These are phyloP conservation scores for Aspergillus chevalieri DNA, from an alignment of 2,329 filamentous ascomycete species.

Conservation along the genomic window DNA sequence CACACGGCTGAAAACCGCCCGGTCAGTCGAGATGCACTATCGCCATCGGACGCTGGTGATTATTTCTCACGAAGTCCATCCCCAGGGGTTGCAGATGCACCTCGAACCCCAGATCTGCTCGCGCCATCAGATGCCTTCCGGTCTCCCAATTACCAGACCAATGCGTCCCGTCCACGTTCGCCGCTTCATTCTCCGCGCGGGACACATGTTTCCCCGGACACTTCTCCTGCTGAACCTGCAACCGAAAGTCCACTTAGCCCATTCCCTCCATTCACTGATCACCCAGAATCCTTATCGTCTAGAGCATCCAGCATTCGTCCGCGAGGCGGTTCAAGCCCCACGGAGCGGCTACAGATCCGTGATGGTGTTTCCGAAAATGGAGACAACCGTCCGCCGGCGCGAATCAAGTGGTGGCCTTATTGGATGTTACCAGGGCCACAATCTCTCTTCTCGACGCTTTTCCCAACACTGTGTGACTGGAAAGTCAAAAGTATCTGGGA, in stretches of 20 bases:
- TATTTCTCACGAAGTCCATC: slow-evolving; percentile 27
- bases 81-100: slow-evolving; percentile 18
- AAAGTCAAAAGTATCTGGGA: slow-evolving; percentile 76
- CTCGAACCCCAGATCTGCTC: slow-evolving; percentile 36
- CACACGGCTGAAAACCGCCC: slow-evolving; percentile 12
- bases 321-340: slow-evolving; percentile 40
- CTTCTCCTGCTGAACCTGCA: slow-evolving; percentile 10
- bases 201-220: slow-evolving; percentile 11
- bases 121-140: slow-evolving; percentile 37
- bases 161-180: slow-evolving; percentile 15
- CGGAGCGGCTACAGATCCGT: slow-evolving; percentile 22
- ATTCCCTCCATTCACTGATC: slow-evolving; percentile 65
- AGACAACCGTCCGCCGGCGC: slow-evolving; percentile 33
- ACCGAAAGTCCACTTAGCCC: slow-evolving; percentile 47
- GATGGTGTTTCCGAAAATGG: slow-evolving; percentile 31
- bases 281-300: slow-evolving; percentile 41
- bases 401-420: slow-evolving; percentile 76
- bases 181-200: slow-evolving; percentile 26
- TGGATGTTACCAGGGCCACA: slow-evolving; percentile 64
- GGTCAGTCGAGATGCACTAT: slow-evolving; percentile 22
- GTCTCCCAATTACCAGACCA: slow-evolving; percentile 31
- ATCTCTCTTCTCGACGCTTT: slow-evolving; percentile 65
- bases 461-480: slow-evolving; percentile 83
- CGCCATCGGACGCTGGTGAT: slow-evolving; percentile 22
- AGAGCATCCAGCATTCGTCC: slow-evolving; percentile 52